These are phyloP conservation scores for Podaxis sp. DNA, from an alignment of 768 basidiomycete genomes.

Conservation along the genomic window DNA sequence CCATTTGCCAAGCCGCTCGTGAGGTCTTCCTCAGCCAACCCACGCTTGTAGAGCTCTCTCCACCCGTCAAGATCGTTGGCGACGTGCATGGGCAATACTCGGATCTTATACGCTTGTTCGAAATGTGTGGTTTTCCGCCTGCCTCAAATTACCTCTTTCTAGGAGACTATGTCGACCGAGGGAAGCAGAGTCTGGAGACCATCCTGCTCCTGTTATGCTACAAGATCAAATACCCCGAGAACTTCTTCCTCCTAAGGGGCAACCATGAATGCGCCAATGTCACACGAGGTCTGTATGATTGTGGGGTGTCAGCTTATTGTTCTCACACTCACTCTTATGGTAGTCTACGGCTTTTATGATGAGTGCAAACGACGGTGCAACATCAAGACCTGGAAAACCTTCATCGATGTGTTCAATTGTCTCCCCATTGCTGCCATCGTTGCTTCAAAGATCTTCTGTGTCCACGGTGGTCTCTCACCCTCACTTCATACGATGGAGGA, in stretches of 20 bases:
- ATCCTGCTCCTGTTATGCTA: constrained; percentile 96
- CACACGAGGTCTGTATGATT: constrained; percentile 76
- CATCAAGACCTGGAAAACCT: constrained; percentile 99
- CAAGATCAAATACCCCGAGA: constrained; percentile 99
- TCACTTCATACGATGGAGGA: constrained; percentile 97
- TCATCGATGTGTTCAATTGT: constrained; percentile 99
- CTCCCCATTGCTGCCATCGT: constrained; percentile 98
- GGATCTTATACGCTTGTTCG: constrained; percentile 96
- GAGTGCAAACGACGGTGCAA: constrained; percentile 99
- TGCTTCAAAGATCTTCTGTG: constrained; percentile 99
- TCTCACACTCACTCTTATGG: constrained; percentile 18
- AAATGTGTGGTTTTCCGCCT: constrained; percentile 99
- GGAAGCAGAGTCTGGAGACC: constrained; percentile 97
- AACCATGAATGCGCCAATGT: constrained; percentile 99
- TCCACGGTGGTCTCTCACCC: constrained; percentile 94
- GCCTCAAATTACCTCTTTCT: constrained; percentile 97
- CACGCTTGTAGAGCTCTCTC: constrained; percentile 94
- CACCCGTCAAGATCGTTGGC: constrained; percentile 98
- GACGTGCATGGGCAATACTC: constrained; percentile 99
- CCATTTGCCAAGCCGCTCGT: constrained; percentile 92
- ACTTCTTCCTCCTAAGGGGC: constrained; percentile 96
- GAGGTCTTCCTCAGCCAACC: constrained; percentile 97
- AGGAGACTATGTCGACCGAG: constrained; percentile 98
- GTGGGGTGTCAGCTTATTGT: constrained; percentile 13
- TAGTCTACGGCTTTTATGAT: constrained; percentile 99